phyloP scores from a whole-genome alignment of 257 asterid genomes.

The Ehretia macrophylla region DNA sequence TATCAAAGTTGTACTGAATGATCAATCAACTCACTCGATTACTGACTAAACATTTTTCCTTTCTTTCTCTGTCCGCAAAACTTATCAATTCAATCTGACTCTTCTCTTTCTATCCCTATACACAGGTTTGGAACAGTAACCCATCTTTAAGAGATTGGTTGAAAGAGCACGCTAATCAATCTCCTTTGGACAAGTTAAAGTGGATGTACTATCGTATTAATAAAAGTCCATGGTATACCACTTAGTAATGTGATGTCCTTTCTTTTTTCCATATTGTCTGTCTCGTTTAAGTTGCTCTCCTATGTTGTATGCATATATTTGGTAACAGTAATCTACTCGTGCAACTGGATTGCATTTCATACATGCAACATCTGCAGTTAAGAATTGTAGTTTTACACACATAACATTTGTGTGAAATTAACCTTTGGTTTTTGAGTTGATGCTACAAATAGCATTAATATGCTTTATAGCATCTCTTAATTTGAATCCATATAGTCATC shows the following conservation, averaged over 20 bases:
- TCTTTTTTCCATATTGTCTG: background rate
- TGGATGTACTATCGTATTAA: slow-evolving; percentile 81
- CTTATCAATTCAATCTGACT: background rate
- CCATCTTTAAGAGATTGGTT: slow-evolving; percentile 90
- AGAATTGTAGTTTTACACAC: too few relatives aligned
- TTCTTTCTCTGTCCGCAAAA: slow-evolving; percentile 5
- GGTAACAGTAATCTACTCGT: too few relatives aligned
- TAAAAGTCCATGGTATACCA: slow-evolving; percentile 81
- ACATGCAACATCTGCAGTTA: too few relatives aligned
- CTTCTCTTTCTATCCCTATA: slow-evolving; percentile 11
- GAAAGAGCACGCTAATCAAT: slow-evolving; percentile 55
- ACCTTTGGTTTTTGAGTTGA: too few relatives aligned
- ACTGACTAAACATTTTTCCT: too few relatives aligned
- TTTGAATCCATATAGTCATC: too few relatives aligned
- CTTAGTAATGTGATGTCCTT: background rate
- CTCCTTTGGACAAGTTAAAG: slow-evolving; percentile 65
- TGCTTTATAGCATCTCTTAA: too few relatives aligned
- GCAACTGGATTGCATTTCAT: too few relatives aligned
- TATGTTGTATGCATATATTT: background rate
- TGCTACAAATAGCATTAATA: too few relatives aligned
- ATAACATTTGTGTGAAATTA: too few relatives aligned
- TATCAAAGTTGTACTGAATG: background rate
- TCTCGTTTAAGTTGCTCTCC: background rate
- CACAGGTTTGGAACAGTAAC: slow-evolving; percentile 88
- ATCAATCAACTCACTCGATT: background rate